Evolutionary conservation across 2,329 filamentous ascomycete genomes (phyloP), one percentile per base, ranked within the genome.

Genomic region (Fusarium haematococcum): DNA sequence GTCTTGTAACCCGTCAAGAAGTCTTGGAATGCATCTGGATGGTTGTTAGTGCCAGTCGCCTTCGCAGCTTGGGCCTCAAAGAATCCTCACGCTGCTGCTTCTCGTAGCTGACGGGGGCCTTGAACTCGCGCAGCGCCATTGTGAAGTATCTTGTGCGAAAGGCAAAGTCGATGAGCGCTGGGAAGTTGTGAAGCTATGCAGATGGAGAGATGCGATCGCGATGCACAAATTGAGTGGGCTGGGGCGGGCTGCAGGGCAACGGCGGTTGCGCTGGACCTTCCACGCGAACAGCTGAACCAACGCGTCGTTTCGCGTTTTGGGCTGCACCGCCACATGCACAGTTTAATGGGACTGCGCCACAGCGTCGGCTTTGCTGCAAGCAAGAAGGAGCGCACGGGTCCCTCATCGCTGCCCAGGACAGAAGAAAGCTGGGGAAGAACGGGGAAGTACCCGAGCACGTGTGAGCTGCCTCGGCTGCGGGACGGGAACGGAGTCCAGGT

Each of bases 1-100:
- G 92, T 92, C 86, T 99, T 98, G 91, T 97, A 99, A 73, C 91
- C 91, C 78, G 89, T 87, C 73, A 99, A 88, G 82, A 99, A 99
- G 80, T 93, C 91, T 84, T 97, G 92, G 83, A 99, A 97, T 60
- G 93, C 93, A 78, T 84, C 94, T 96, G 77, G 54, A 61, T 39
- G 37, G 23, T 67, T 62, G 76, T 83, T 80, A 85, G 83, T 70
- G 58, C 48, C 33, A 59, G 52, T 65, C 61, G 61, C 33, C 63
- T 54, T 57, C 33, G 50, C 59, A 61, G 64, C 33, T 54, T 60
- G 50, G 32, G 59, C 25, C 43, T 56, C 45, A n/a, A 48, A 41
- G 60, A 41, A 25, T 83, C 64, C 91, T 78, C 84, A 95, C 94
- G 87, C 85, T 97, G 91, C 84, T 99, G 97, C 79, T 92, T 91